Evolutionary conservation across 2,329 filamentous ascomycete genomes (phyloP), one percentile per base, ranked within the genome.

Genomic region (Aspergillus proliferans): DNA sequence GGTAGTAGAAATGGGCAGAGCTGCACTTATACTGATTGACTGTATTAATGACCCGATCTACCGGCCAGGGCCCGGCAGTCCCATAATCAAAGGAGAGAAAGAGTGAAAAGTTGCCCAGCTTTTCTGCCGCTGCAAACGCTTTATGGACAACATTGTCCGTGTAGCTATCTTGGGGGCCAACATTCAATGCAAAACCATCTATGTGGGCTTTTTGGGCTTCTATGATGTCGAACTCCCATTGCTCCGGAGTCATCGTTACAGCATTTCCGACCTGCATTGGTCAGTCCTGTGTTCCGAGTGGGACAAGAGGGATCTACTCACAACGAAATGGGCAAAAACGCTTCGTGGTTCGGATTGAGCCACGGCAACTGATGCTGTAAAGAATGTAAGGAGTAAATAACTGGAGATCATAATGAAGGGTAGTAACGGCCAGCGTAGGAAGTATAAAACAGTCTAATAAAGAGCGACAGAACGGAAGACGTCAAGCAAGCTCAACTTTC

Each of bases 281-380:
- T 39, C 50, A 48, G 36, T 26, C 38, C 10, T 30, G 9, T 30
- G 9, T 21, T 6, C 3, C 47, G n/a, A 30, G 22, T 10, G 14
- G 15, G 18, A 6, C 36, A 38, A n/a, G 22, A 38, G 12, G 24
- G 21, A 21, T 10, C 40, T 30, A 21, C 62, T 57, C 50, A 67
- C 66, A 24, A 69, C 62, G 41, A 66, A 68, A 52, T 69, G 66
- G 15, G 66, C 65, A 48, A 68, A 68, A 8, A 67, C 65, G 10
- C 47, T 53, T 47, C 61, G 62, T 10, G 55, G 53, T 14, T 57
- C 57, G 9, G 56, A 41, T 8, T 51, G 48, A n/a, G 49, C 48
- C 6, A 47, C 38, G n/a, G 44, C 24, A 15, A 48, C 34, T 33
- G 49, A 39, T 5, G 51, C 47, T 41, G 46, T 42, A 43, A 43